Base-by-base conservation (phyloP, 1,139 yeast genomes). In the Zygoascus sp. region DNA sequence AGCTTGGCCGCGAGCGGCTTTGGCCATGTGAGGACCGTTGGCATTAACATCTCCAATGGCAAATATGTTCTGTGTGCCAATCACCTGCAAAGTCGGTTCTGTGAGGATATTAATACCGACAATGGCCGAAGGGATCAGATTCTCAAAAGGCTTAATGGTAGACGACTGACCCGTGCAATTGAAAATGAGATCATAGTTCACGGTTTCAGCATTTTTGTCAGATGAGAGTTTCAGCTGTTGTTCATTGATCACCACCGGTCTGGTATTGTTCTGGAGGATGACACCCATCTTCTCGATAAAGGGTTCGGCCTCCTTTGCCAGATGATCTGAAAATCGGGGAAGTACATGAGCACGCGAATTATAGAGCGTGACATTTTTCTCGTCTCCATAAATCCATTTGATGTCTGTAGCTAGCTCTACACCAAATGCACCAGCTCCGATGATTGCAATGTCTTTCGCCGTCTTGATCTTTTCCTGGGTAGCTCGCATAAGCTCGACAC, bases 361-460 rank as follows among this genome's bases (percentile, higher is more conserved):
- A 34, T 36, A 53, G 19, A 53, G 37, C 9, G 39, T 42, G 13
- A 53, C 56, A n/a, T 50, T 37, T 45, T 57, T 57, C 5, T 35
- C 44, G 27, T 40, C 45, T 7, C 54, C 53, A 35, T 55, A 57
- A 32, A 51, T 49, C 46, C 47, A 54, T 27, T 53, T 57, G 41
- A 57, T 56, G 36, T 57, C 60, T 15, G 55, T 53, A 11, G 60
- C 59, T 32, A 57, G 52, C 42, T 57, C 58, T 8, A 57, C 58
- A n/a, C 59, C 60, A n/a, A 53, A 57, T n/a, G 58, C 59, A 11
- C 60, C 60, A 8, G 59, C 58, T 8, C 60, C 60, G n/a, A 55
- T 48, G 19, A 57, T 50, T 15, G 59, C 58, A 32, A 57, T 54
- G 21, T 48, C 39, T n/a, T 35, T 25, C 5, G 58, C 56, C 3